phyloP scores from a whole-genome alignment of 2,329 filamentous ascomycete species.

The Trichoderma gracile region DNA sequence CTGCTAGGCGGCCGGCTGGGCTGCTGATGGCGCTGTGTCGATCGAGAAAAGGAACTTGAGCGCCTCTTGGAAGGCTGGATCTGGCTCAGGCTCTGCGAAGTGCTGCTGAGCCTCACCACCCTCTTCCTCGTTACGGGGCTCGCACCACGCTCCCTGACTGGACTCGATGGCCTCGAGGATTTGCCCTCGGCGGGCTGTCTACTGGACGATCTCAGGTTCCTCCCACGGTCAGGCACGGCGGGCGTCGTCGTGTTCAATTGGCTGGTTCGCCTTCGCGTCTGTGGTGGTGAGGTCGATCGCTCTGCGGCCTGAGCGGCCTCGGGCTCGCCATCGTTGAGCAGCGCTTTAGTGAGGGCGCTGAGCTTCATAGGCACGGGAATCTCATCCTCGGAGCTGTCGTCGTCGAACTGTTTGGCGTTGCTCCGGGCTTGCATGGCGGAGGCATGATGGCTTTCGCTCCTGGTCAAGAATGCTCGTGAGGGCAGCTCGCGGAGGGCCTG shows the following conservation, averaged over 20 bases:
- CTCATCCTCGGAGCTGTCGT: constrained; percentile 94
- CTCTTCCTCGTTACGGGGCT: constrained; percentile 56
- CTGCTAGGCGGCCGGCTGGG: constrained; percentile 44
- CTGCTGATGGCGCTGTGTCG: constrained; percentile 35
- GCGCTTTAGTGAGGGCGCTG: constrained; percentile 85
- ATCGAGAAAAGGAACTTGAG: constrained; percentile 52
- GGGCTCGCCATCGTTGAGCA: constrained; percentile 66
- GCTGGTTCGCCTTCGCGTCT: constrained; percentile 52
- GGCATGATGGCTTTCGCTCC: constrained; percentile 49
- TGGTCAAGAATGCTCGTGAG: constrained; percentile 48
- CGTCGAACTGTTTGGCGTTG: constrained; percentile 51
- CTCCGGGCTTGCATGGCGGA: constrained; percentile 35
- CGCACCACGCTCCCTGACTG: constrained; percentile 49
- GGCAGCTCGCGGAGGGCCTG: constrained; percentile 55
- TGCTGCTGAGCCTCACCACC: constrained; percentile 58
- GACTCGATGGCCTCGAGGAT: constrained; percentile 48
- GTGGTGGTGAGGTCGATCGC: constrained; percentile 47
- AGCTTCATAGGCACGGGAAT: constrained; percentile 90
- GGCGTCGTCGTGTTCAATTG: constrained; percentile 48
- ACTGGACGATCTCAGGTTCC: constrained; percentile 52
- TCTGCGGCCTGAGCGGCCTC: constrained; percentile 36
- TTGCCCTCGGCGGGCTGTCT: constrained; percentile 41
- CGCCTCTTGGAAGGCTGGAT: constrained; percentile 47
- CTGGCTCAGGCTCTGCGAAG: constrained; percentile 48
- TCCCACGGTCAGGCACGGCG: constrained; percentile 46